Percentiles rank a stretch among this genome's conserved stretches.
Evolutionary conservation across 2,329 filamentous ascomycete species (phyloP).

Genomic region (Fusarium pseudoanthophilum): DNA sequence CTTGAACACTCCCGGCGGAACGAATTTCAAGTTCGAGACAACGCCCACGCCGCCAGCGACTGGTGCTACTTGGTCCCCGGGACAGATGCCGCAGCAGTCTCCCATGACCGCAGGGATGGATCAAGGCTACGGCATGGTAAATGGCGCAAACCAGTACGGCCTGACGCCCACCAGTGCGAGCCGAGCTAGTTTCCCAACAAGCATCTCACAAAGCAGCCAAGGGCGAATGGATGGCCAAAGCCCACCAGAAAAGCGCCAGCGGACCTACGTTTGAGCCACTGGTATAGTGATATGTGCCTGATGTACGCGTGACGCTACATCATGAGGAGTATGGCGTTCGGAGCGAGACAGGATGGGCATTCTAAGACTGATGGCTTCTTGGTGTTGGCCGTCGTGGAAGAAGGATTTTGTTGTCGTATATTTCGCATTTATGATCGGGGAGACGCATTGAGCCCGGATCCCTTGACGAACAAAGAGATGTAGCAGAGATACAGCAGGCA

Average conservation of each 20-base stretch:
- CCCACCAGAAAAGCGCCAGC: constrained; percentile 64
- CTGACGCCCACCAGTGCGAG: constrained; percentile 48
- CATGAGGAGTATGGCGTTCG: constrained; percentile 43
- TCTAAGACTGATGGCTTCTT: constrained; percentile 2
- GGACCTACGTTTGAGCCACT: constrained; percentile 45
- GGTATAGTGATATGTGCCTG: constrained; percentile 16
- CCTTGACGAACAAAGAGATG: constrained; percentile 29
- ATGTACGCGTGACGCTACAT: constrained; percentile 30
- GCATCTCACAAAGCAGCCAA: constrained; percentile 39
- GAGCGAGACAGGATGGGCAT: constrained; percentile 26
- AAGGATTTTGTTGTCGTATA: constrained; percentile 20
- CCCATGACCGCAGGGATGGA: constrained; percentile 56
- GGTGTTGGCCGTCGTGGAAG: constrained; percentile 15
- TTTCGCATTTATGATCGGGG: constrained; percentile 32
- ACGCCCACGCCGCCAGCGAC: constrained; percentile 65
- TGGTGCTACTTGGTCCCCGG: constrained; percentile 63
- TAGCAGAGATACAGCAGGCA: constrained; percentile 18
- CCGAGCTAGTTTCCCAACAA: constrained; percentile 42
- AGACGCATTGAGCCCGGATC: constrained; percentile 20
- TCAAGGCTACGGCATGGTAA: constrained; percentile 59
- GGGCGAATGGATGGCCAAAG: constrained; percentile 55
- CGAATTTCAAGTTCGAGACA: constrained; percentile 62
- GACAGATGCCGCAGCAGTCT: constrained; percentile 62
- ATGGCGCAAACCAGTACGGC: constrained; percentile 54
- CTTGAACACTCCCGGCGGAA: constrained; percentile 37